phyloP scores from a whole-genome alignment of 148 eudicot species.

The Chenopodium berlandieri region DNA sequence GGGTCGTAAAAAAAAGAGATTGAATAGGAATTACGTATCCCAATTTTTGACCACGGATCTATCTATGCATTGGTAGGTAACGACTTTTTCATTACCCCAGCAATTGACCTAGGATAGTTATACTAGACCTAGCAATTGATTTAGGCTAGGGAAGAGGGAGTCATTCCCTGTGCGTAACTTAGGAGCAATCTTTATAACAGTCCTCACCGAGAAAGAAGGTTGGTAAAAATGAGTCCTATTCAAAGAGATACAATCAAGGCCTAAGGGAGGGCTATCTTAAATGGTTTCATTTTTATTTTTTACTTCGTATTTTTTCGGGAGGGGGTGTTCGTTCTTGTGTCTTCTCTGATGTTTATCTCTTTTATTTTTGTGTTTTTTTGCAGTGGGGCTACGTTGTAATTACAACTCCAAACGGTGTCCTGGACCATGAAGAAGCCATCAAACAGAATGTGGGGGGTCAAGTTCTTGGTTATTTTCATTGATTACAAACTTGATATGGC shows the following conservation, averaged over 20 bases:
- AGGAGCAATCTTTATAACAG: background rate
- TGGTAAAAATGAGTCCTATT: background rate
- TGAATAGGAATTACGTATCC: background rate
- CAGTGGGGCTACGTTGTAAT: slow-evolving; percentile 97
- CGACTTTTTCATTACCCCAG: background rate
- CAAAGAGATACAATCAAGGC: no score
- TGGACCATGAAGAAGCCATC: slow-evolving; percentile 93
- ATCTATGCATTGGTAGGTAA: background rate
- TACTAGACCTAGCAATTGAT: background rate
- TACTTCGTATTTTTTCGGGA: background rate
- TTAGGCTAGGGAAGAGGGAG: background rate
- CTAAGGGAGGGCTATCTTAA: background rate
- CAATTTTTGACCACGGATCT: background rate
- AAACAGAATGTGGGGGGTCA: slow-evolving; percentile 84
- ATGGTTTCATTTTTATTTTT: background rate
- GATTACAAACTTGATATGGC: background rate
- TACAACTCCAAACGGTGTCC: slow-evolving; percentile 82
- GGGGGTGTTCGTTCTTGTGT: background rate
- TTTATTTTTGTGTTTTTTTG: slow-evolving; percentile 9
- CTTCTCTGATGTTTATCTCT: background rate
- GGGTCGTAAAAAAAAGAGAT: background rate
- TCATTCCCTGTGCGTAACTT: background rate
- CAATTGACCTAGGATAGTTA: no score
- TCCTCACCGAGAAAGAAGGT: background rate
- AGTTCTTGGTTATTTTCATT: slow-evolving; percentile 87